Conservation (phyloP, 352 stramenopile genomes). For the Globisporangium perplexum region DNA sequence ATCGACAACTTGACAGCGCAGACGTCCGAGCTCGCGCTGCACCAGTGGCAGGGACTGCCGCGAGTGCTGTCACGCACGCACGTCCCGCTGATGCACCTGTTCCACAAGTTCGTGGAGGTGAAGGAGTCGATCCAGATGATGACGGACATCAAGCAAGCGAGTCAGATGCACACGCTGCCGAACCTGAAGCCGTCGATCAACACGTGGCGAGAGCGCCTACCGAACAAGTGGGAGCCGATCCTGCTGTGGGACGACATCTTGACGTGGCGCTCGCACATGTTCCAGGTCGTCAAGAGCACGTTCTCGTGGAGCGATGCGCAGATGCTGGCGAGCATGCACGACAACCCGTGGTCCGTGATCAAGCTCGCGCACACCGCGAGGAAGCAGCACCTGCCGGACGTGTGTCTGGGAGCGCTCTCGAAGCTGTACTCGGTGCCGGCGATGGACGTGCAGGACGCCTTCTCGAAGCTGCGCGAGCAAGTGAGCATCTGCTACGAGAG, state of each 20-base stretch:
- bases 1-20: conserved; percentile 67
- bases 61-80: conserved; percentile 71
- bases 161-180: conserved; percentile 72
- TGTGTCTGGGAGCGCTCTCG: conserved; percentile 78
- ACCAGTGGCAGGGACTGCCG: conserved; percentile 88
- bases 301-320: conserved; percentile 87
- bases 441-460: conserved; percentile 92
- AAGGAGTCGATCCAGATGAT: conserved; percentile 92
- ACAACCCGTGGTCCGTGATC: conserved; percentile 91
- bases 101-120: conserved; percentile 91
- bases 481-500: conserved; percentile 91
- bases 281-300: conserved; percentile 86
- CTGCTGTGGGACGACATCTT: conserved; percentile 92
- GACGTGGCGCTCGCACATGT: conserved; percentile 92
- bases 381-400: conserved; percentile 87
- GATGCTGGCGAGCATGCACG: conserved; percentile 88
- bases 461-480: conserved; percentile 91
- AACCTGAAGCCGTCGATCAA: conserved; percentile 91
- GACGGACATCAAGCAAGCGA: conserved; percentile 82
- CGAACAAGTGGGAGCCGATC: conserved; percentile 93
- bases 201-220: conserved; percentile 90
- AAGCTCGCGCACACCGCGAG: conserved; percentile 87
- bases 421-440: conserved; percentile 86
- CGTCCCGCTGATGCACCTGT: conserved; percentile 81
- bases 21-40: conserved; percentile 75